phyloP scores from a whole-genome alignment of 2,329 filamentous ascomycete species.

The Penicillium oxalicum region DNA sequence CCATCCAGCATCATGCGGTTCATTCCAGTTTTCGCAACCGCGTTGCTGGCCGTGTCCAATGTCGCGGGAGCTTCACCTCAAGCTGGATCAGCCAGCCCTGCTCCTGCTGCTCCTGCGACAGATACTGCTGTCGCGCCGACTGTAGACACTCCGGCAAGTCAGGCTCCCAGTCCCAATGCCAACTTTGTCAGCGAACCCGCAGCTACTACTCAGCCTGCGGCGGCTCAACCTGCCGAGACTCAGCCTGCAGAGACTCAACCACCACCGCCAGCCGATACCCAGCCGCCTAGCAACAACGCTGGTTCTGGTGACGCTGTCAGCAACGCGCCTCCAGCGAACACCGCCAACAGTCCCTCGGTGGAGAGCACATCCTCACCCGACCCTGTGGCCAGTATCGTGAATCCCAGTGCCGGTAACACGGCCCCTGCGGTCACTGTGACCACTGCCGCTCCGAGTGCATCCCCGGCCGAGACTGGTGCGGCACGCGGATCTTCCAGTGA shows the following conservation, averaged over 20 bases:
- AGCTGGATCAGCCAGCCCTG: constrained; percentile 5
- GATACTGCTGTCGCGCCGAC: constrained; percentile 5
- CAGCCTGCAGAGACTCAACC: not conserved
- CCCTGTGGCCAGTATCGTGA: constrained; percentile 1
- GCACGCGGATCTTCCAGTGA: constrained; percentile 2
- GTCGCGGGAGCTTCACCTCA: constrained; percentile 17
- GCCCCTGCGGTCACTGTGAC: constrained; percentile 1
- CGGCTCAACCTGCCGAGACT: not conserved
- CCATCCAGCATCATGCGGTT: constrained; percentile 18
- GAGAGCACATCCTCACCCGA: not conserved
- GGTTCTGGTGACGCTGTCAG: constrained; percentile 1
- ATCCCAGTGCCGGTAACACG: constrained; percentile 3
- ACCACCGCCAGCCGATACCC: not conserved
- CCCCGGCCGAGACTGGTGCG: constrained; percentile 2
- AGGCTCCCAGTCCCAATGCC: constrained; percentile 4
- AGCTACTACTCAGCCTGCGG: not conserved
- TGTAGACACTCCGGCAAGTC: constrained; percentile 1
- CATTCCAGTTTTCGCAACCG: constrained; percentile 19
- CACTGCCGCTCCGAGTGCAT: constrained; percentile 1
- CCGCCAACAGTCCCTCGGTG: no score
- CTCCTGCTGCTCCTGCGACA: constrained; percentile 1
- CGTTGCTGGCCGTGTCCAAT: constrained; percentile 15
- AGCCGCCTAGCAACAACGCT: not conserved
- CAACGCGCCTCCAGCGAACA: no score
- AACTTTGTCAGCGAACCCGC: not conserved